phyloP scores from a whole-genome alignment of 2,329 filamentous ascomycete genomes.

The Leptoxyphium fumago region DNA sequence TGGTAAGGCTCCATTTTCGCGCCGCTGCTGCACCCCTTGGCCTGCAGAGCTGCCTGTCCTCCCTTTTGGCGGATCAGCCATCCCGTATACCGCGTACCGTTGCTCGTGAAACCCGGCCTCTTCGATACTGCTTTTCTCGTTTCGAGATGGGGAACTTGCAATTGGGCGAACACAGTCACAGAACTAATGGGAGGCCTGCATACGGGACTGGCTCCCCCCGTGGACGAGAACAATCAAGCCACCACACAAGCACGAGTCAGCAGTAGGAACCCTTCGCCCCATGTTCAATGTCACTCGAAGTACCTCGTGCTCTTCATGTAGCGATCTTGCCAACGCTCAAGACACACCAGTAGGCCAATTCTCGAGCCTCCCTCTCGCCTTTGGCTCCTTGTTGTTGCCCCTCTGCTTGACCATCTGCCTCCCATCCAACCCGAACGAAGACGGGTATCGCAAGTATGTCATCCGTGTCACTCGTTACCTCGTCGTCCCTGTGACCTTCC shows the following conservation, averaged over 20 bases:
- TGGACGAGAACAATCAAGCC: no score
- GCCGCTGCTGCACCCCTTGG: background rate
- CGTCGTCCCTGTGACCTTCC: conserved; percentile 24
- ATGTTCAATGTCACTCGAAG: no score
- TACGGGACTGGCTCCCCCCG: background rate
- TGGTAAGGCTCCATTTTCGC: no score
- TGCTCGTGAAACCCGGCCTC: no score
- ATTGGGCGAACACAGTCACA: background rate
- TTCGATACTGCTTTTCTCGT: background rate
- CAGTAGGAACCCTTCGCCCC: no score
- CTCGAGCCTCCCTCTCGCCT: conserved; percentile 56
- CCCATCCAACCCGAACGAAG: conserved; percentile 87
- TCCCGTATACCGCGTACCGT: no score
- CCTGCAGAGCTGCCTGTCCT: background rate
- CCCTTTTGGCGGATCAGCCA: background rate
- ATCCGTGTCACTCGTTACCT: conserved; percentile 38
- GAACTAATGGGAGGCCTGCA: background rate
- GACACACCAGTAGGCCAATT: conserved; percentile 92
- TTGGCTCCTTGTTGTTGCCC: conserved; percentile 31
- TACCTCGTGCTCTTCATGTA: background rate
- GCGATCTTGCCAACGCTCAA: conserved; percentile 72
- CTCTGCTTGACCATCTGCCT: conserved; percentile 51
- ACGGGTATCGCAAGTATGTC: conserved; percentile 78
- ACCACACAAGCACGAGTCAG: no score
- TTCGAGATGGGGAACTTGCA: background rate